phyloP scores from a whole-genome alignment of 441 rosid species.

The Eugenia klotzschiana region DNA sequence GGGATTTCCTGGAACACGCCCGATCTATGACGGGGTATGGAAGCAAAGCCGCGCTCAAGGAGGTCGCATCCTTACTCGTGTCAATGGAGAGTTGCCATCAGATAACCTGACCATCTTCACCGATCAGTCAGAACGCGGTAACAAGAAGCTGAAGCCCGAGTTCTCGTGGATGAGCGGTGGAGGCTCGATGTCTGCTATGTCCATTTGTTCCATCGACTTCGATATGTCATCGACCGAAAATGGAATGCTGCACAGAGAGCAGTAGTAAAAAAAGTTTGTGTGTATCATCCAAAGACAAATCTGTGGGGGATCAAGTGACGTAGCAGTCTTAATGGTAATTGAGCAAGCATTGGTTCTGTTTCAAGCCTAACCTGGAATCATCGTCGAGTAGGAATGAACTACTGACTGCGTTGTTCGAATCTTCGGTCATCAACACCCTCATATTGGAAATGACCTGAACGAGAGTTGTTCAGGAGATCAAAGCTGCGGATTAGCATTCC shows the following conservation, averaged over 20 bases:
- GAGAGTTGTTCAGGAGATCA: not conserved
- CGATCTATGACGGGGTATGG: not conserved
- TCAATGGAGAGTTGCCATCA: constrained; percentile 12
- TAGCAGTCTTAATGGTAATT: not conserved
- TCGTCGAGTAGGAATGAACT: constrained; percentile 90
- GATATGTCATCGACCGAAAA: constrained; percentile 94
- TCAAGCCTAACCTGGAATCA: constrained; percentile 65
- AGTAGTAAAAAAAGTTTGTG: not conserved
- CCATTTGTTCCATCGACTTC: constrained; percentile 89
- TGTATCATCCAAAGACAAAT: not conserved
- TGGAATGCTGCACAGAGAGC: constrained; percentile 60
- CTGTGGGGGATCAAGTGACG: not conserved
- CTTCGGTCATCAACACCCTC: constrained; percentile 97
- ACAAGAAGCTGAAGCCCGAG: constrained; percentile 82
- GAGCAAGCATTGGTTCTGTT: not conserved
- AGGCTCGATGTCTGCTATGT: constrained; percentile 75
- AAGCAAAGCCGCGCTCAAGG: not conserved
- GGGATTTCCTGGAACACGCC: not conserved
- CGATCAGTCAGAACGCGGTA: constrained; percentile 33
- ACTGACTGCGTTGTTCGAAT: constrained; percentile 93
- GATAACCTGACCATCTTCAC: not conserved
- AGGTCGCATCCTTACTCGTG: not conserved
- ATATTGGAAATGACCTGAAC: constrained; percentile 76
- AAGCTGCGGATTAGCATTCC: not conserved
- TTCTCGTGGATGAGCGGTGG: constrained; percentile 84